Evolutionary conservation across 768 basidiomycete species (phyloP), one percentile per base, ranked within the genome.

Genomic region (Rhodosporidiobolus sp.): DNA sequence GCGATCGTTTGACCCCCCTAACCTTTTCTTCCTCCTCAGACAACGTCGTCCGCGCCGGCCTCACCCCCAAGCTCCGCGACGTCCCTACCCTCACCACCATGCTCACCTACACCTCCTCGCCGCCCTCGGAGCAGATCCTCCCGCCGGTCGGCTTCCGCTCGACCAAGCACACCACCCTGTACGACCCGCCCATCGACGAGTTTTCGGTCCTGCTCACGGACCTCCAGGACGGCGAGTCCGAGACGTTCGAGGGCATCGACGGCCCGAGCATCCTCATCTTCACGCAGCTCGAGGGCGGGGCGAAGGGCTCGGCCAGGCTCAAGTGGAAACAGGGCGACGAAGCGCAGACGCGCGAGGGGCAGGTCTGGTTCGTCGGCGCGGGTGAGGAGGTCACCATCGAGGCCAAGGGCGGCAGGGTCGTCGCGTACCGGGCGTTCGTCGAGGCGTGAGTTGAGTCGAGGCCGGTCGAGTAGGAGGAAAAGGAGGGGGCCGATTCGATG

Each of bases 41-140:
- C 83, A 98, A 98, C 81, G 96, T 99, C 81, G 94, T 99, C 75
- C 91, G 96, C 45, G 96, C 96, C 12, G 96, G 96, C 22, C 87
- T 99, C 52, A 99, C 96, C 0, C 95, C 96, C 3, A 99, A 99
- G 82, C 86, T 92, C 45, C 89, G 96, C 64, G 96, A 99, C 80
- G 88, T 99, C 48, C 88, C 88, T 17, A 97, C 95, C 74, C 88
- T 99, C 54, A 85, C 96, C 69, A 84, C 86, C 8, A 89, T 90
- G 74, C 86, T 98, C 70, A 97, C 94, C 16, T 99, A 98, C 81
- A 85, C 82, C 60, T 85, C 92, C 16, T 87, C 88, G 3, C 84
- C 86, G 22, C 86, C 89, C 19, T 82, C 85, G 14, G 86, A 86
- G 60, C 93, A 96, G 78, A 81, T 88, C 70, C 88, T 97, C 67